Evolutionary conservation across 2,329 filamentous ascomycete genomes (phyloP).

Genomic region (Dactylonectria macrodidyma): DNA sequence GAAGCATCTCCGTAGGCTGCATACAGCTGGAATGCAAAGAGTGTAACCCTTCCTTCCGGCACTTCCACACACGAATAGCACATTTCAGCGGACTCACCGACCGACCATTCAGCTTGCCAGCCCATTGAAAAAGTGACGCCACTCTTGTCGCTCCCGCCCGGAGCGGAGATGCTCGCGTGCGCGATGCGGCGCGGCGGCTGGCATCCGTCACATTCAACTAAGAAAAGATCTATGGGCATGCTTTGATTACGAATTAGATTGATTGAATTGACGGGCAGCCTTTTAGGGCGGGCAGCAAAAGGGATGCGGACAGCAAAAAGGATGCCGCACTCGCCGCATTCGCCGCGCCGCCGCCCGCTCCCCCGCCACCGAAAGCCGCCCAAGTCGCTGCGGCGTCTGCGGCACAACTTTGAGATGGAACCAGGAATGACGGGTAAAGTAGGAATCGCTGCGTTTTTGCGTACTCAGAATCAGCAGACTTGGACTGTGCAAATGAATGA

Average conservation of each 20-base stretch:
- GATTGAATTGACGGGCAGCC: too few species aligned
- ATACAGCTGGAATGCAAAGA: not conserved
- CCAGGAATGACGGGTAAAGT: constrained; percentile 21
- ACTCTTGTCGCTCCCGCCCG: constrained; percentile 9
- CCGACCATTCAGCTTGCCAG: not conserved
- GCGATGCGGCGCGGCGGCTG: constrained; percentile 8
- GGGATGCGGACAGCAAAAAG: constrained; percentile 17
- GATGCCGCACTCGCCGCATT: constrained; percentile 33
- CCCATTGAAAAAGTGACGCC: constrained; percentile 17
- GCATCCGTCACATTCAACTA: not conserved
- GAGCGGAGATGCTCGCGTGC: constrained; percentile 6
- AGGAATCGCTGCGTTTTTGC: constrained; percentile 20
- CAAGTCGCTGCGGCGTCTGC: constrained; percentile 30
- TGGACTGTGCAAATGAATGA: too few species aligned
- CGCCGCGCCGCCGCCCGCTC: constrained; percentile 20
- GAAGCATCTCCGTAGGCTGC: not conserved
- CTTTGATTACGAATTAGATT: too few species aligned
- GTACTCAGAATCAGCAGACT: constrained; percentile 16
- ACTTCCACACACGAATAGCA: not conserved
- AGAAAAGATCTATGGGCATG: too few species aligned
- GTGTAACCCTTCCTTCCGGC: not conserved
- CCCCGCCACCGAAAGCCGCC: not conserved
- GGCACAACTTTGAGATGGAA: constrained; percentile 13
- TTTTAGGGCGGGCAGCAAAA: too few species aligned
- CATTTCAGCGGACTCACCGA: constrained; percentile 6